Percentiles rank a stretch among this genome's conserved stretches.
Evolutionary conservation across 805 yeast species (phyloP).

Genomic region (Hanseniaspora nectarophila): DNA sequence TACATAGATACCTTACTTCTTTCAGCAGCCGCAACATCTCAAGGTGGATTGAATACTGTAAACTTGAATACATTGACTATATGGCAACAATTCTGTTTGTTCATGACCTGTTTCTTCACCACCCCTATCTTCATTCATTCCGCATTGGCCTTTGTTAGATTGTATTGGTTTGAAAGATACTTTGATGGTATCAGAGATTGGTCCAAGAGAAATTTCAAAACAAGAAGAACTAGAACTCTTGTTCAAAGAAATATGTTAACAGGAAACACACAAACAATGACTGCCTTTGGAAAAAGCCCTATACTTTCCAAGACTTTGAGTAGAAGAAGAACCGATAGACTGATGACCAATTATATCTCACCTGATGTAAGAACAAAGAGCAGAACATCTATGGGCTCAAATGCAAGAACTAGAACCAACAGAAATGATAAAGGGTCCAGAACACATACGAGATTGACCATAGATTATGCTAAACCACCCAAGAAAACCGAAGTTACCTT

Average conservation of each 20-base stretch:
- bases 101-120: constrained; percentile 49
- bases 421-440: not conserved
- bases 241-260: constrained; percentile 23
- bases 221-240: constrained; percentile 53
- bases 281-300: not conserved
- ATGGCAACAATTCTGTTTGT: constrained; percentile 72
- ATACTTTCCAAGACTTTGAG: not conserved
- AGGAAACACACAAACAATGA: constrained; percentile 16
- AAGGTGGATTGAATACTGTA: constrained; percentile 82
- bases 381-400: constrained; percentile 11
- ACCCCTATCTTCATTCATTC: constrained; percentile 88
- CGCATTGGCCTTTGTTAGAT: constrained; percentile 57
- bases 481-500: constrained; percentile 9
- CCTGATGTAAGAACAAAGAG: constrained; percentile 20
- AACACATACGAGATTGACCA: not conserved
- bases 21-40: constrained; percentile 68
- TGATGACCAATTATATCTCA: not conserved
- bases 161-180: constrained; percentile 80
- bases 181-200: constrained; percentile 69
- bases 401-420: not conserved
- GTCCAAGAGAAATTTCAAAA: constrained; percentile 66
- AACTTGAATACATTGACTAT: constrained; percentile 50
- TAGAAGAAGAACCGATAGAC: not conserved
- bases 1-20: constrained; percentile 76
- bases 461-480: constrained; percentile 12